Evolutionary conservation across 2,329 filamentous ascomycete species (phyloP).

Genomic region (Xylogone sp.): DNA sequence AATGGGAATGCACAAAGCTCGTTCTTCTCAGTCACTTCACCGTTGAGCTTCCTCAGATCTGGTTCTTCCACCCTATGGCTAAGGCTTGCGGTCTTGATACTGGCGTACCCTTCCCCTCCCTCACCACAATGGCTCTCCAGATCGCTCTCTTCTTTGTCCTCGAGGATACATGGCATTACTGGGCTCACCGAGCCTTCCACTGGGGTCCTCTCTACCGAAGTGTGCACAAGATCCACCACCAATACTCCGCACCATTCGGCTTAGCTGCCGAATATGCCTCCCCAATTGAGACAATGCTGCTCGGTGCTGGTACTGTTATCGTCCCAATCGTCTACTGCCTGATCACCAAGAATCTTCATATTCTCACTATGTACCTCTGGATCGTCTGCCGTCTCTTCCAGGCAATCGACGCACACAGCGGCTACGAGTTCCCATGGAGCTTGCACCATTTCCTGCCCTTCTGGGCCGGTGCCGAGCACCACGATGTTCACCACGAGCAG

Average conservation of each 20-base stretch:
- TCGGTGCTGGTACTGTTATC: constrained; percentile 82
- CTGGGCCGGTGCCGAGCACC: constrained; percentile 96
- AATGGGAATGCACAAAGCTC: constrained; percentile 89
- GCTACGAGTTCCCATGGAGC: constrained; percentile 98
- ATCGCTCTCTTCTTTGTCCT: constrained; percentile 92
- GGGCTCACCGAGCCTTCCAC: constrained; percentile 88
- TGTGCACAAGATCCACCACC: constrained; percentile 99
- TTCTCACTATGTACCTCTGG: constrained; percentile 97
- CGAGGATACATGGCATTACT: constrained; percentile 99
- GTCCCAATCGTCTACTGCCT: constrained; percentile 80
- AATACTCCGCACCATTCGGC: constrained; percentile 96
- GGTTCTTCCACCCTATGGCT: constrained; percentile 97
- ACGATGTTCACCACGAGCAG: constrained; percentile 95
- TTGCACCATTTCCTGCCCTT: constrained; percentile 93
- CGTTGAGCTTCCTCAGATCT: constrained; percentile 96
- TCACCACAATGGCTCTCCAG: constrained; percentile 85
- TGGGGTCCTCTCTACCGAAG: constrained; percentile 93
- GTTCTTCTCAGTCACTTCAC: constrained; percentile 96
- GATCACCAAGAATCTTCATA: constrained; percentile 82
- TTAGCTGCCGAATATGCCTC: constrained; percentile 96
- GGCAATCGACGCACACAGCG: constrained; percentile 95
- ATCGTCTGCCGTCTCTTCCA: constrained; percentile 91
- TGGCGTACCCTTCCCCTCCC: constrained; percentile 80
- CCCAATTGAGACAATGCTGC: constrained; percentile 92
- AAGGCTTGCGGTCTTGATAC: constrained; percentile 88